Conservation (phyloP, 441 rosid genomes). For the Macaranga tanarius region DNA sequence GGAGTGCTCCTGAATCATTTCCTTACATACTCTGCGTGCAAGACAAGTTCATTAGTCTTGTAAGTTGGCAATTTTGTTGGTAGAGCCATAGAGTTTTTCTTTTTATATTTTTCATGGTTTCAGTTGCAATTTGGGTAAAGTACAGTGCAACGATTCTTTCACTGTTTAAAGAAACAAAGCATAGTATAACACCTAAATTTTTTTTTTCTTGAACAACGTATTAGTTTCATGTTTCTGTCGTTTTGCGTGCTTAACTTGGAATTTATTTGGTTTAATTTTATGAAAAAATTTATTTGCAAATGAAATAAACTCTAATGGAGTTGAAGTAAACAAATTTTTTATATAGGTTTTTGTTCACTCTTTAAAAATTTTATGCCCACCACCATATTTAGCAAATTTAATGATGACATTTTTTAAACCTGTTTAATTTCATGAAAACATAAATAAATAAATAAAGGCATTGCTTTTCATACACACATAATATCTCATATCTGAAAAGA, state of each 20-base stretch:
- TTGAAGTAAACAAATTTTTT: no score
- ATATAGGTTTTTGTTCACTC: background rate
- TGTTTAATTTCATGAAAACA: background rate
- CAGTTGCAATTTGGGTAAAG: no score
- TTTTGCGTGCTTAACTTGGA: background rate
- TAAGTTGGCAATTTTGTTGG: background rate
- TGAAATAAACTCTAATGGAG: no score
- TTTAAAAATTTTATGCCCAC: background rate
- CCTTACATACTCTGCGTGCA: background rate
- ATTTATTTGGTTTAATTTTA: no score
- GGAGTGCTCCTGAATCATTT: background rate
- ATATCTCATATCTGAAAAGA: slow-evolving; percentile 19
- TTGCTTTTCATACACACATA: slow-evolving; percentile 8
- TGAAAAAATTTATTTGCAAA: no score
- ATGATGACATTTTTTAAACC: background rate
- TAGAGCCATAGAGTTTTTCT: no score
- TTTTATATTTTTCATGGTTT: no score
- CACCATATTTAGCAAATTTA: background rate
- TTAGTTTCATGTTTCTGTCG: background rate
- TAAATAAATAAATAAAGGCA: background rate
- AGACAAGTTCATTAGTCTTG: background rate
- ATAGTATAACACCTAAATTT: no score
- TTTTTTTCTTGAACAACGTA: no score
- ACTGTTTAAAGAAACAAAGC: background rate
- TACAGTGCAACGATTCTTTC: no score